Base-by-base conservation (phyloP, 495 filamentous ascomycete species). In the Cryomyces antarcticus region DNA sequence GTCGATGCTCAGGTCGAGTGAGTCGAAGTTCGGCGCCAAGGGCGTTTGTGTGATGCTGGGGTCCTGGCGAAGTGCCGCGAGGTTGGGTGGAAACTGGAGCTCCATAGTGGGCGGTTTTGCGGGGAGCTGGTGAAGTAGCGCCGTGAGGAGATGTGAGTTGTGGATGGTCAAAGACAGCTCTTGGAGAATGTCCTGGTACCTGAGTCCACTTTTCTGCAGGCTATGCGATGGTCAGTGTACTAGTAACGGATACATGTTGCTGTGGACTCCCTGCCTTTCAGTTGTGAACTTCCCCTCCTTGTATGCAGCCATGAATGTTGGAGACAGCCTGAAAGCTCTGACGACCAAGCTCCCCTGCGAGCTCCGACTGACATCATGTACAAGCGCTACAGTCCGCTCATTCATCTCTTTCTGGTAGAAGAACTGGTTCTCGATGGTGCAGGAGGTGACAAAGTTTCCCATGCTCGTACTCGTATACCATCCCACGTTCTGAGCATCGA, bases 401-500 rank as follows among this genome's bases (percentile, higher is more conserved):
- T 95, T 96, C 59, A 78, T 56, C 53, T 87, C 82, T 55, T 80
- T 85, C 68, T 97, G 89, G 66, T 93, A 96, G 64, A 82, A 81
- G 62, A 78, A 87, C 63, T 95, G 89, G 62, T 96, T 97, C 70
- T 97, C 89, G 66, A 96, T 82, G 56, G 93, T 85, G 67, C 81
- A 84, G 52, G 78, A 61, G 66, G 82, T 93, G 65, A 96, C 72
- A 46, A 96, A 97, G 69, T 95, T 95, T 57, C 89, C 92, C 76
- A 97, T 89, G 63, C 85, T 94, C 46, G 88, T 85, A 62, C 86
- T 95, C 43, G 84, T 93, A 63, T 97, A 97, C 88, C 88, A 97
- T 45, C 89, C 89, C 43, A 92, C 85, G 52, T 84, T 93, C 67
- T 96, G 93, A 48, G 89, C 89, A 60, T 97, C 89, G 43, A 96